Evolutionary conservation across 2,329 filamentous ascomycete species (phyloP), one percentile per base, ranked within the genome.

Genomic region (Leptosphaerulina australis): DNA sequence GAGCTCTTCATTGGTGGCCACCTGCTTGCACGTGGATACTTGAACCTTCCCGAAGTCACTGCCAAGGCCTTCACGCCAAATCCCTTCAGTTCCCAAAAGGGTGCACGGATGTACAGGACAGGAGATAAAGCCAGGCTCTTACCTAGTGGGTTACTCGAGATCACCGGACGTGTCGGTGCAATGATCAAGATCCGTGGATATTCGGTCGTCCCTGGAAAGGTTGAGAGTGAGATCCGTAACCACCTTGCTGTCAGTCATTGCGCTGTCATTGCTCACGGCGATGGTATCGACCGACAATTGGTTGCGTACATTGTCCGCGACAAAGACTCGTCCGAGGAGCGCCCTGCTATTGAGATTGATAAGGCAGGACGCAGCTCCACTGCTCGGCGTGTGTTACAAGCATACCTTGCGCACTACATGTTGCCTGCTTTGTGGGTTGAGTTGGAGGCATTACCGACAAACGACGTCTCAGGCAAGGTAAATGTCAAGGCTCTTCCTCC

Each of bases 111-210:
- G 84, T 91, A 91, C 67, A 81, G 83, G 49, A 91, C 88, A 0
- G 88, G 88, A 3, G 88, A 91, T 68, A 79, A 85, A 43, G 88
- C 88, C 0, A 80, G 86, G 2, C 71, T 89, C 29, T 78, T 90
- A 5, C 78, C 85, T 0, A 87, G 82, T 1, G 88, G 88, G 1
- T 75, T 86, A 5, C 77, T 91, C 6, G 88, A 91, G 66, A 90
- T 91, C 52, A 90, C 86, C 5, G 88, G 88, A 25, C 83, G 88
- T 41, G 86, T 90, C 1, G 88, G 88, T 11, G 83, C 85, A 10
- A 91, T 91, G 88, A 91, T 91, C 75, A 91, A 91, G 73, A 81
- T 90, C 9, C 83, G 88, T 50, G 88, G 88, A 1, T 91, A 91
- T 65, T 90, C 87, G 1, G 86, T 91, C 3, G 88, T 91, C 18